These are phyloP conservation scores for Candida easanensis DNA, from an alignment of 805 yeast genomes.

Conservation along the genomic window DNA sequence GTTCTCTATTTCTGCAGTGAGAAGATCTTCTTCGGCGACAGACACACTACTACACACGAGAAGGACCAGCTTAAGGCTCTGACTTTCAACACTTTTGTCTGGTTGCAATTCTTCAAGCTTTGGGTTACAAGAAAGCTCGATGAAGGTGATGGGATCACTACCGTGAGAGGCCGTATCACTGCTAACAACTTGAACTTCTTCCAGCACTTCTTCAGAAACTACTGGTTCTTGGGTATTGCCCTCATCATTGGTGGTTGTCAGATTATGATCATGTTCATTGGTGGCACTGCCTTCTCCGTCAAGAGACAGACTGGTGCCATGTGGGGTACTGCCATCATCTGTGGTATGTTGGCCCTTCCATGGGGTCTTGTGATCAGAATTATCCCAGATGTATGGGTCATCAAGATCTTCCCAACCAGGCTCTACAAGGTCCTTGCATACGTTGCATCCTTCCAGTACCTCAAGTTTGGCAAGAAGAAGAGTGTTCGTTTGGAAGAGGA, in stretches of 20 bases:
- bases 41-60: conserved; percentile 38
- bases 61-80: conserved; percentile 67
- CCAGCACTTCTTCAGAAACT: conserved; percentile 76
- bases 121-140: conserved; percentile 89
- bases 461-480: conserved; percentile 12
- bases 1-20: conserved; percentile 77
- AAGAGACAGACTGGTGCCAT: conserved; percentile 73
- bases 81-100: conserved; percentile 94
- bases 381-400: conserved; percentile 78
- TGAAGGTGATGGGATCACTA: conserved; percentile 69
- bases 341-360: conserved; percentile 46
- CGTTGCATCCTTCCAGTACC: conserved; percentile 20
- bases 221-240: conserved; percentile 74
- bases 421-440: conserved; percentile 21
- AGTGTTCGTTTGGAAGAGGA: conserved; percentile 3
- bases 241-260: conserved; percentile 79
- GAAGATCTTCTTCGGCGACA: conserved; percentile 46
- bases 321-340: conserved; percentile 58
- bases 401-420: conserved; percentile 60
- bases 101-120: conserved; percentile 95
- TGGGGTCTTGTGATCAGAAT: conserved; percentile 73
- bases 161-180: conserved; percentile 56
- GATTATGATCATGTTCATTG: conserved; percentile 89
- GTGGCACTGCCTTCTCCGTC: conserved; percentile 92
- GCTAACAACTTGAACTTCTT: conserved; percentile 74